Conservation (phyloP, 1,139 yeast genomes). For the Taphrina communis region DNA sequence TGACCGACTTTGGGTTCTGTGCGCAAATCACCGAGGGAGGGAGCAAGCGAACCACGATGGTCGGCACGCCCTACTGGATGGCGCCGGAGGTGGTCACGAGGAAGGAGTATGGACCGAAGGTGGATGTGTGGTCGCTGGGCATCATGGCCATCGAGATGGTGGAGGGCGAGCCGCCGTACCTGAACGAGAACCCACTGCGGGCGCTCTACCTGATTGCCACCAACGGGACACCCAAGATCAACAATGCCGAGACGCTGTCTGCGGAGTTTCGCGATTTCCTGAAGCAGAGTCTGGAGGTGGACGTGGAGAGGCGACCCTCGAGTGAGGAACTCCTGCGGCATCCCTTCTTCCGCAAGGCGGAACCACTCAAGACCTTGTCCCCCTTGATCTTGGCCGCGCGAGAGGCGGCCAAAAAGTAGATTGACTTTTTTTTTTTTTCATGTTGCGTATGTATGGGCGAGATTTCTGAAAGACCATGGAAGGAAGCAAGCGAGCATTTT, state of each 20-base stretch:
- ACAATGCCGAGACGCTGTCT: slow-evolving; percentile 83
- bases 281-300: slow-evolving; percentile 81
- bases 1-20: slow-evolving; percentile 80
- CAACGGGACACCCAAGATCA: slow-evolving; percentile 90
- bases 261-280: slow-evolving; percentile 70
- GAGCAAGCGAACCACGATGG: slow-evolving; percentile 92
- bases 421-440: too few species aligned
- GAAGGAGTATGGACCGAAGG: slow-evolving; percentile 95
- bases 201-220: slow-evolving; percentile 93
- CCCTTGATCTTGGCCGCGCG: slow-evolving; percentile 55
- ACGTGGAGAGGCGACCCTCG: slow-evolving; percentile 80
- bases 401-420: slow-evolving; percentile 27
- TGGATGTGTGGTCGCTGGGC: slow-evolving; percentile 96
- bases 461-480: background rate
- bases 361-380: slow-evolving; percentile 73
- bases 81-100: slow-evolving; percentile 97
- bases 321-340: slow-evolving; percentile 76
- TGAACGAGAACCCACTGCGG: slow-evolving; percentile 88
- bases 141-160: slow-evolving; percentile 98
- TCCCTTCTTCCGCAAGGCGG: slow-evolving; percentile 74
- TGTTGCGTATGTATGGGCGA: too few species aligned
- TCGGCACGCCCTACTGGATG: slow-evolving; percentile 99
- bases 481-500: background rate
- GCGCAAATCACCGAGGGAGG: slow-evolving; percentile 85
- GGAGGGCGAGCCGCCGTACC: slow-evolving; percentile 97